Evolutionary conservation across 2,329 filamentous ascomycete species (phyloP).

Genomic region (Westerdykella sp.): DNA sequence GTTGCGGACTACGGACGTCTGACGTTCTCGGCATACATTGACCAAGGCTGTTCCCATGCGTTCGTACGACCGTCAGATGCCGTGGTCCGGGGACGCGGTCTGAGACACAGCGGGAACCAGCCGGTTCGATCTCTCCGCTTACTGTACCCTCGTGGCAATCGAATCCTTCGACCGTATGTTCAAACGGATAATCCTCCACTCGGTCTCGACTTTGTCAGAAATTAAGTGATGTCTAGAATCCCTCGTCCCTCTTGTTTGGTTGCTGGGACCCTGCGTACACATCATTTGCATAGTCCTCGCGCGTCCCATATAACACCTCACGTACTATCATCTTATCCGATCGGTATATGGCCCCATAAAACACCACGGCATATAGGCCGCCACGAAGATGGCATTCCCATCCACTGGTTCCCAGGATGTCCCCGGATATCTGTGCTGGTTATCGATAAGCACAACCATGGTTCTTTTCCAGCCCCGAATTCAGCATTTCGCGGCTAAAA

Average conservation of each 20-base stretch:
- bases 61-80: no score
- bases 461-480: not conserved
- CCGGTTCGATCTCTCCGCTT: no score
- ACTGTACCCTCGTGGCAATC: no score
- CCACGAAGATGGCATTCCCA: not conserved
- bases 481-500: not conserved
- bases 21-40: no score
- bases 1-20: no score
- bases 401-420: not conserved
- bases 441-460: not conserved
- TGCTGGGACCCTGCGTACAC: not conserved
- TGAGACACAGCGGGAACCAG: no score
- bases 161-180: no score
- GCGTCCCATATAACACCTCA: no score
- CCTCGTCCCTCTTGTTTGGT: not conserved
- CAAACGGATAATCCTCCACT: not conserved
- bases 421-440: not conserved
- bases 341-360: not conserved
- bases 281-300: not conserved
- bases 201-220: constrained; percentile 6
- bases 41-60: no score
- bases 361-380: not conserved
- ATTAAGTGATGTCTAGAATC: constrained; percentile 2
- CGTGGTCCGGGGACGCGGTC: no score
- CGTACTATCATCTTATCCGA: no score